Base-by-base conservation (phyloP, 441 rosid species). In the Sinapis alba region DNA sequence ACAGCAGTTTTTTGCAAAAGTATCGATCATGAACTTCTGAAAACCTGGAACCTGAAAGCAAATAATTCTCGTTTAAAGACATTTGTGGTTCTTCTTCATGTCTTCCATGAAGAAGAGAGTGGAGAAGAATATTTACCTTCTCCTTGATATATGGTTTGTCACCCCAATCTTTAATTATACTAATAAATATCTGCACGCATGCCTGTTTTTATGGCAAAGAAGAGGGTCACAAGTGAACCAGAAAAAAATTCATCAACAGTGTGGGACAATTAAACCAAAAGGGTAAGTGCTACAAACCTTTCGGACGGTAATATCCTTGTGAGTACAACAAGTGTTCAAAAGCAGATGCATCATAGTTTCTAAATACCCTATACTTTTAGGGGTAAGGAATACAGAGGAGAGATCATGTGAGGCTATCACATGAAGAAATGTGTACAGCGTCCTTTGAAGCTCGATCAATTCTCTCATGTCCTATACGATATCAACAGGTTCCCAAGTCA, bases 101-200 rank as follows among this genome's bases (percentile, higher is more conserved):
- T n/a, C n/a, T n/a, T n/a, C n/a, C n/a, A 34, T 43, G 28, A 47
- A 62, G 28, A 61, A 13, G 19, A 75, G 43, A 23, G 23, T 80
- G 8, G 13, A 68, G 13, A 43, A 26, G n/a, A 63, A 30, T 16
- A 61, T 41, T 38, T 47, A 94, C 97, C 94, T 86, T 90, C 79
- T 89, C 98, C 82, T 88, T 93, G 38, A 73, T 83, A 71, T 69
- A 67, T 56, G 93, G 84, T 75, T 82, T 74, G 41, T 72, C 74
- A 59, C 90, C 84, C 97, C 99, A 92, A 81, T 94, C 99, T 86
- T 94, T 94, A 45, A 90, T 89, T 64, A 94, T 82, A 79, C 89
- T 86, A 65, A 81, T 83, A 84, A 94, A 90, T 74, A 94, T 92
- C 85, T 94, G 98, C 69, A 92, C 97, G 43, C 98, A 88, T 51